Evolutionary conservation across 306 rosid genomes (phyloP).

Genomic region (Inga laurina): DNA sequence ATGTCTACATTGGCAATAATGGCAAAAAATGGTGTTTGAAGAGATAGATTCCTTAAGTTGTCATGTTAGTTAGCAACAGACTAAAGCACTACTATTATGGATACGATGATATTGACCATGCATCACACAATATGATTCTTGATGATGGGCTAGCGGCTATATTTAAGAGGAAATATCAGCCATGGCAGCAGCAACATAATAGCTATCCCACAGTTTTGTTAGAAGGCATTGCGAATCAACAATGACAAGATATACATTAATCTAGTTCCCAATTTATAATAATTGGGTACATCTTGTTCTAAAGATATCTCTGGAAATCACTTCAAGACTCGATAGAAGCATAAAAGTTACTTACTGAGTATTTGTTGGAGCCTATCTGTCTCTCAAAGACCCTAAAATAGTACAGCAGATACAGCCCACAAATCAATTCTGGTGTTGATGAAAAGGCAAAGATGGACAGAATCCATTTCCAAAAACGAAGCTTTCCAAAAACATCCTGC

Average conservation of each 20-base stretch:
- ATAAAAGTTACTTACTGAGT: constrained; percentile 57
- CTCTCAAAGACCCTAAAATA: constrained; percentile 99
- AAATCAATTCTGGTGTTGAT: constrained; percentile 93
- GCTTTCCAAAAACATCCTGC: constrained; percentile 85
- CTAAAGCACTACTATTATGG: background rate
- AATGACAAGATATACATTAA: background rate
- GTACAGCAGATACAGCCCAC: constrained; percentile 88
- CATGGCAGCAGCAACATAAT: background rate
- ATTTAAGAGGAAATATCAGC: background rate
- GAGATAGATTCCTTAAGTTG: background rate
- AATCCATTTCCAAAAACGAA: constrained; percentile 78
- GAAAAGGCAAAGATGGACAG: constrained; percentile 78
- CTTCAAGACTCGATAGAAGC: constrained; percentile 19
- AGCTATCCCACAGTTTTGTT: constrained; percentile 4
- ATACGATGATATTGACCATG: background rate
- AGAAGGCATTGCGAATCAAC: background rate
- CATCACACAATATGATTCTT: background rate
- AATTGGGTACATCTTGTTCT: constrained; percentile 5
- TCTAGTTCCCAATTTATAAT: background rate
- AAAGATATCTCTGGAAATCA: constrained; percentile 5
- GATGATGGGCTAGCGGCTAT: constrained; percentile 12
- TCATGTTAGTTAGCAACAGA: background rate
- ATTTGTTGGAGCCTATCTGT: constrained; percentile 95
- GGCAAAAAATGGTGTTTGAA: constrained; percentile 6
- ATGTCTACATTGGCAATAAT: background rate